phyloP scores from a whole-genome alignment of 2,329 filamentous ascomycete species.

The Phyllosticta ampelicida region DNA sequence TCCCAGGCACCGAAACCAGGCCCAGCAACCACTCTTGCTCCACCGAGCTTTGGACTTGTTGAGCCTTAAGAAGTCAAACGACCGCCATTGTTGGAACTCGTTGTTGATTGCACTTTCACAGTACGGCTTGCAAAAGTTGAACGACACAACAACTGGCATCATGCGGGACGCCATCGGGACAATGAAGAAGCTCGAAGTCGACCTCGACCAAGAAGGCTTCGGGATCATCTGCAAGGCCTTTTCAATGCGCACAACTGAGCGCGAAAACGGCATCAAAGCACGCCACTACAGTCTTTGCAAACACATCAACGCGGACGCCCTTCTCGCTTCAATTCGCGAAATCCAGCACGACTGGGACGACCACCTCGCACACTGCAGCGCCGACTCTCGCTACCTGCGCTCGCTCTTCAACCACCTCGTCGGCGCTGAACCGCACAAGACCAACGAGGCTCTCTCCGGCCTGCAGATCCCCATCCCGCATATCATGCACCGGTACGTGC shows the following conservation, averaged over 20 bases:
- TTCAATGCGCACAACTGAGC: neutral
- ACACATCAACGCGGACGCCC: neutral
- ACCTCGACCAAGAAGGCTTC: constrained; percentile 6
- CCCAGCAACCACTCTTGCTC: neutral
- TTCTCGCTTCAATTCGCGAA: neutral
- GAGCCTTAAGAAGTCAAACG: constrained; percentile 10
- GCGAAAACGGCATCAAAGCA: neutral
- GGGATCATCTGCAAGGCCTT: neutral
- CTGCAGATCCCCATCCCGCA: constrained; percentile 36
- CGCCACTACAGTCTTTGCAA: neutral
- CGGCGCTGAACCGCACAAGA: neutral
- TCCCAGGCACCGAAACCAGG: neutral
- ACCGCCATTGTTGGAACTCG: constrained; percentile 17
- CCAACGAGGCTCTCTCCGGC: constrained; percentile 13
- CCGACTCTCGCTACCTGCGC: constrained; percentile 5
- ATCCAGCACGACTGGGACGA: neutral
- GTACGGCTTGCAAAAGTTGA: neutral
- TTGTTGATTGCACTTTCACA: constrained; percentile 14
- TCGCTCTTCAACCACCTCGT: constrained; percentile 5
- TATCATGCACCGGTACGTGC: constrained; percentile 50
- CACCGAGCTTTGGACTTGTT: constrained; percentile 19
- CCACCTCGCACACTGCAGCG: neutral
- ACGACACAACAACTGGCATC: neutral
- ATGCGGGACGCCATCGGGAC: neutral
- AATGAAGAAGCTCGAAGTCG: neutral